Conservation (phyloP, 106 monocot species). For the Dioscorea dumetorum region DNA sequence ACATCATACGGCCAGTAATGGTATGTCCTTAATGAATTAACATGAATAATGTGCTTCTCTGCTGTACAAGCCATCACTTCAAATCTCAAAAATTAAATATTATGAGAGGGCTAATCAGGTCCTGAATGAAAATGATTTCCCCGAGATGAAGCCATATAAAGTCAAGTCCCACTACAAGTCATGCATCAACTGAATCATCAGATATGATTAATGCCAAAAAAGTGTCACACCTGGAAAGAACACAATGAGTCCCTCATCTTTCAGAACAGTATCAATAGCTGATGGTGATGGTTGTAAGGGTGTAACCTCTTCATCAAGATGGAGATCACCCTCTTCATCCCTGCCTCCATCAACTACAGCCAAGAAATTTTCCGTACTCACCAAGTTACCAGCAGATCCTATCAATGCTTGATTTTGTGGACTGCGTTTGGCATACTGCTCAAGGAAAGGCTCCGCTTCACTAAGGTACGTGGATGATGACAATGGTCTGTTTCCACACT, state of each 20-base stretch:
- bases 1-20: too few species aligned
- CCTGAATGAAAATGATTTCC: too few species aligned
- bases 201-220: too few species aligned
- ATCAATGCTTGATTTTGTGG: slow-evolving; percentile 65
- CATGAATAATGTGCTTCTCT: too few species aligned
- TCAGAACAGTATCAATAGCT: slow-evolving; percentile 39
- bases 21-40: too few species aligned
- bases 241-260: slow-evolving; percentile 86
- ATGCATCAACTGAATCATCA: too few species aligned
- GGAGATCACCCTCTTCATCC: slow-evolving; percentile 98
- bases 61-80: too few species aligned
- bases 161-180: too few species aligned
- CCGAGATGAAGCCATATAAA: too few species aligned
- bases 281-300: slow-evolving; percentile 29
- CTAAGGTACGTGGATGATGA: slow-evolving; percentile 72
- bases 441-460: slow-evolving; percentile 98
- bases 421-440: slow-evolving; percentile 82
- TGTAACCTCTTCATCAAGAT: slow-evolving; percentile 32
- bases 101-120: too few species aligned
- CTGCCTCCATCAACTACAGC: slow-evolving; percentile 58
- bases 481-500: slow-evolving; percentile 74
- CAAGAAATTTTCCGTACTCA: slow-evolving; percentile 72
- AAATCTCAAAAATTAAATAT: too few species aligned
- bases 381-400: slow-evolving; percentile 85
- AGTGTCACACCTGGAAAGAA: slow-evolving; percentile 80